A percentile compares a stretch with the other conserved stretches of the same genome.
phyloP scores from a whole-genome alignment of 2,329 filamentous ascomycete species.

The Neoscytalidium dimidiatum region DNA sequence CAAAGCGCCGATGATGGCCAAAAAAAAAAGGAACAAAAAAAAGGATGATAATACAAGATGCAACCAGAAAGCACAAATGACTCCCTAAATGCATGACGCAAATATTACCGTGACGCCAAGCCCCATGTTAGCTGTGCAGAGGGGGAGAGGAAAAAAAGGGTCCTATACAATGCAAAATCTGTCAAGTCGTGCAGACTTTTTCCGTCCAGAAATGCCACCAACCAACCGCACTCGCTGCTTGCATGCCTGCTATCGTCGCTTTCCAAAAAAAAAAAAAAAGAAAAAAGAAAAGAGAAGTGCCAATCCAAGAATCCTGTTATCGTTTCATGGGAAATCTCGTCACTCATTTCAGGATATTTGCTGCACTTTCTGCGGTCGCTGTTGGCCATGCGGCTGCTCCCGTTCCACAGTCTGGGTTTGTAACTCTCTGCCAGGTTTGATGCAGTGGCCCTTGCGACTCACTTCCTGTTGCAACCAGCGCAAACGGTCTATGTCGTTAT shows the following conservation, averaged over 20 bases:
- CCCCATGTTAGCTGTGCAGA: neutral
- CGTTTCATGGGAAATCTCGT: neutral
- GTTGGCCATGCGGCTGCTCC: neutral
- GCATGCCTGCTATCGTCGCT: neutral
- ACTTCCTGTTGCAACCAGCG: conserved; percentile 39
- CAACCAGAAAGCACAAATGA: neutral
- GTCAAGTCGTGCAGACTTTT: neutral
- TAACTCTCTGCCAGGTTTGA: conserved; percentile 27
- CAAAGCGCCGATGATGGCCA: neutral
- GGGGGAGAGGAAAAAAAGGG: neutral
- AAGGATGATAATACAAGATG: neutral
- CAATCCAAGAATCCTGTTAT: neutral
- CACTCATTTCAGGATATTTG: neutral
- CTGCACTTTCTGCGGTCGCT: neutral
- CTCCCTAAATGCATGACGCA: conserved; percentile 3
- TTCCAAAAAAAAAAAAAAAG: neutral
- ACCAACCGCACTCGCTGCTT: neutral
- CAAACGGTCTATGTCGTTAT: conserved; percentile 33
- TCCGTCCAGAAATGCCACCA: neutral
- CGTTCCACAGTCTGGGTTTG: neutral
- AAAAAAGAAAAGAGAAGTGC: neutral
- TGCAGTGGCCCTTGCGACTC: conserved; percentile 38
- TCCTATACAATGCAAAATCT: neutral
- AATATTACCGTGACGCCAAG: conserved; percentile 1
- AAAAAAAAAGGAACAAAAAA: neutral